Evolutionary conservation across 805 yeast species (phyloP).

Genomic region (Wickerhamiella qilinensis): DNA sequence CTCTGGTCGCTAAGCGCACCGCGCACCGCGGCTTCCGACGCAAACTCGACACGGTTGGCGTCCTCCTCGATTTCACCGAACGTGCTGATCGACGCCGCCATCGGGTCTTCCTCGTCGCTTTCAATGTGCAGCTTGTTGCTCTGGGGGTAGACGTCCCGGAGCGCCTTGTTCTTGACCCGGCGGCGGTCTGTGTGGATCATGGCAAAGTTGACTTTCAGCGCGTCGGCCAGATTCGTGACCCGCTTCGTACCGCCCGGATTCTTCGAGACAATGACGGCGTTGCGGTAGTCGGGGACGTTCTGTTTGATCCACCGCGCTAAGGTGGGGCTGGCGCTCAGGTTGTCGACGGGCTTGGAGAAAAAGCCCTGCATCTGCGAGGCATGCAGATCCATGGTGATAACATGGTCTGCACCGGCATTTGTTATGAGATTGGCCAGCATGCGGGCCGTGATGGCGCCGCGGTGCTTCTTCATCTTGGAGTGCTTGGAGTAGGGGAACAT

Average conservation of each 20-base stretch:
- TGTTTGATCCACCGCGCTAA: constrained; percentile 91
- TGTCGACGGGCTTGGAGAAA: constrained; percentile 93
- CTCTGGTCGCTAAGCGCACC: background rate
- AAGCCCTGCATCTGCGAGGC: constrained; percentile 99
- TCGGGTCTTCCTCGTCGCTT: constrained; percentile 8
- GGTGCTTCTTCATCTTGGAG: constrained; percentile 93
- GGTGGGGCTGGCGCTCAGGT: constrained; percentile 90
- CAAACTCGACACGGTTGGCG: constrained; percentile 10
- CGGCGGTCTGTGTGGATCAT: constrained; percentile 98
- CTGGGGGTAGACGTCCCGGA: constrained; percentile 15
- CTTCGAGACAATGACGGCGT: constrained; percentile 93
- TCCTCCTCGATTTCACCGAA: constrained; percentile 7
- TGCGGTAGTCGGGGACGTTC: constrained; percentile 68
- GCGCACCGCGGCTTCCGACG: background rate
- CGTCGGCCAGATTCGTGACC: constrained; percentile 95
- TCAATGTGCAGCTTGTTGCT: constrained; percentile 12
- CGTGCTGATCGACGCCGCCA: constrained; percentile 7
- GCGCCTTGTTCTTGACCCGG: constrained; percentile 50
- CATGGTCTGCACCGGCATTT: constrained; percentile 99
- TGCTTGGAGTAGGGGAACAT: constrained; percentile 96
- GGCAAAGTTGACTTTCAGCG: constrained; percentile 88
- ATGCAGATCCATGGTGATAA: constrained; percentile 87
- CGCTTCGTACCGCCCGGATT: constrained; percentile 98
- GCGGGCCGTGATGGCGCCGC: constrained; percentile 97
- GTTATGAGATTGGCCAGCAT: constrained; percentile 86